Percentiles rank a stretch among this genome's conserved stretches.
Conservation (phyloP, 1,284 basidiomycete species). For the Fomes fomentarius region DNA sequence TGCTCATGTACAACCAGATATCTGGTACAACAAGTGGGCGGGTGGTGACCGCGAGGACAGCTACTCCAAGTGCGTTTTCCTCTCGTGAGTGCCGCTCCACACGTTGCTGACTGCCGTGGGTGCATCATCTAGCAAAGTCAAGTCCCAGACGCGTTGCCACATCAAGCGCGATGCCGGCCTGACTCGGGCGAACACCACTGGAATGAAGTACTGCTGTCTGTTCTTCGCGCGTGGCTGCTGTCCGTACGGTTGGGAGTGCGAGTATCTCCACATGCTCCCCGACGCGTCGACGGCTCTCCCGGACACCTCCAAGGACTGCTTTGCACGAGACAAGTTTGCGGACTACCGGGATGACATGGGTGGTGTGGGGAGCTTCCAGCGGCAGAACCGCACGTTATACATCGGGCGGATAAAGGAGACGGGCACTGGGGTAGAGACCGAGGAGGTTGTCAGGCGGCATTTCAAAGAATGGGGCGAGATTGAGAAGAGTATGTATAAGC, state of each 20-base stretch:
- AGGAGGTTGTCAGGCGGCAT: slow-evolving; percentile 88
- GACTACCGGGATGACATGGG: slow-evolving; percentile 99
- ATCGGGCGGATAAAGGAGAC: slow-evolving; percentile 94
- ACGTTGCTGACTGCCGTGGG: not conserved
- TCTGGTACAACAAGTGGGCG: slow-evolving; percentile 99
- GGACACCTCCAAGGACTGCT: slow-evolving; percentile 95
- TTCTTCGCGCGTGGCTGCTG: slow-evolving; percentile 98
- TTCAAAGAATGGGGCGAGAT: slow-evolving; percentile 99
- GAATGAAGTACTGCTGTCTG: slow-evolving; percentile 91
- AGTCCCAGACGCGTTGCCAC: slow-evolving; percentile 89
- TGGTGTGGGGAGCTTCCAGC: slow-evolving; percentile 94
- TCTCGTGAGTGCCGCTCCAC: slow-evolving; percentile 1
- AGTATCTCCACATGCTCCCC: slow-evolving; percentile 89
- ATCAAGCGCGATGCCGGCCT: slow-evolving; percentile 90
- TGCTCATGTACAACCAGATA: slow-evolving; percentile 56
- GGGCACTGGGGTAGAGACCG: slow-evolving; percentile 84
- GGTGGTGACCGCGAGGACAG: slow-evolving; percentile 93
- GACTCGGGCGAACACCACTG: slow-evolving; percentile 90
- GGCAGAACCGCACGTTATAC: slow-evolving; percentile 94
- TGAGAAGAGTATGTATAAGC: slow-evolving; percentile 74
- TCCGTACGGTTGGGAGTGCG: slow-evolving; percentile 97
- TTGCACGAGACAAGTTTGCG: slow-evolving; percentile 95
- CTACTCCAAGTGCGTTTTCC: slow-evolving; percentile 79
- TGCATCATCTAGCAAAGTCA: slow-evolving; percentile 73
- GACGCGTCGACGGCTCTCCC: slow-evolving; percentile 72